These are phyloP conservation scores for Saccharomycopsis sp. DNA, from an alignment of 805 yeast genomes.

Conservation along the genomic window DNA sequence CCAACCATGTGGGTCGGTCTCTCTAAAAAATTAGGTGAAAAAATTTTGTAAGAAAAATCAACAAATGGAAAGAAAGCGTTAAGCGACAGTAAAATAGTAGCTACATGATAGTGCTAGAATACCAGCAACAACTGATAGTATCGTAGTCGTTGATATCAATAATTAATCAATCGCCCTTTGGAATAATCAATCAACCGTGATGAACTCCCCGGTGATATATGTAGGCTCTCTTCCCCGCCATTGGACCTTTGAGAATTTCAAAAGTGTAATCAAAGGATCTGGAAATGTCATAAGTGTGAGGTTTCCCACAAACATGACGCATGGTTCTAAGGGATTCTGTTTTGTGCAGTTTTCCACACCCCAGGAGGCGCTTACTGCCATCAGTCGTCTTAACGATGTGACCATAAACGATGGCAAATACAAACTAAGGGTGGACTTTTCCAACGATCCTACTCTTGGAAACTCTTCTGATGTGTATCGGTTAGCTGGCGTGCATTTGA, in stretches of 20 bases:
- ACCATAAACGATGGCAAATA: slow-evolving; percentile 39
- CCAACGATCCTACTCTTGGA: slow-evolving; percentile 47
- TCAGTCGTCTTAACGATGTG: slow-evolving; percentile 38
- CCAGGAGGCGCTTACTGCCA: slow-evolving; percentile 46
- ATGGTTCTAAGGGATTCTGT: slow-evolving; percentile 57
- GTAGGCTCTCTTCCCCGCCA: slow-evolving; percentile 62
- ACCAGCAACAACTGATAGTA: too few species aligned
- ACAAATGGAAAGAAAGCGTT: too few species aligned
- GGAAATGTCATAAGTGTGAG: slow-evolving; percentile 67
- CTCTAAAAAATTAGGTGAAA: too few species aligned
- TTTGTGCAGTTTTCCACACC: slow-evolving; percentile 53
- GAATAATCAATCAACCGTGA: slow-evolving; percentile 11
- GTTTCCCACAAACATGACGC: slow-evolving; percentile 49
- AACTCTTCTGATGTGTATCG: not conserved
- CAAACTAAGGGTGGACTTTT: slow-evolving; percentile 48
- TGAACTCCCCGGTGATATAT: slow-evolving; percentile 41
- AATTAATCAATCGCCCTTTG: too few species aligned
- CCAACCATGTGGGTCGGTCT: too few species aligned
- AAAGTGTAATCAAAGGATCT: slow-evolving; percentile 63
- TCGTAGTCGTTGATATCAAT: not conserved
- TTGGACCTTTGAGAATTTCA: slow-evolving; percentile 61
- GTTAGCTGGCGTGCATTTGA: slow-evolving; percentile 26
- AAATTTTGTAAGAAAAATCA: too few species aligned
- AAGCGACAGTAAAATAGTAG: too few species aligned
- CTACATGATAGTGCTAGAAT: too few species aligned